Evolutionary conservation across 2,329 filamentous ascomycete species (phyloP), one percentile per base, ranked within the genome.

Genomic region (Neospermospora avenae): DNA sequence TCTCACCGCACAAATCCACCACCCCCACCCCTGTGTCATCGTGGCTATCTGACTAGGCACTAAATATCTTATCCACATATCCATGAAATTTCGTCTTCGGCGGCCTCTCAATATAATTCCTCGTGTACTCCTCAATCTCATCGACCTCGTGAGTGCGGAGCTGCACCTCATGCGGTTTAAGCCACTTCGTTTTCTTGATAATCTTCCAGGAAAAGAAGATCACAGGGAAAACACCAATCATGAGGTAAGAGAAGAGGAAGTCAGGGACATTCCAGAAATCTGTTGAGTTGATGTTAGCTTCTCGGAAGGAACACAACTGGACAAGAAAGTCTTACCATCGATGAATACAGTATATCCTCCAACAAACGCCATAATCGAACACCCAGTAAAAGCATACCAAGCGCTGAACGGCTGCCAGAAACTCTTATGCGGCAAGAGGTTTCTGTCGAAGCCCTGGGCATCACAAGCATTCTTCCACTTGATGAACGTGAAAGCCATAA

Each of bases 181-280:
- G 67, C 67, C 77, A 78, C 63, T 81, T 83, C 0, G 84, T 85
- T 67, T 76, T 78, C 69, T 86, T 82, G 56, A 81, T 48, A 0
- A 85, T 14, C 71, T 88, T 89, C 83, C 85, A 88, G 1, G 77
- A 79, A 1, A 85, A 42, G 67, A 81, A 87, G 11, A 88, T 74
- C 2, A 84, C 65, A 0, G 82, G 84, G 66, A 86, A 86, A 13
- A 87, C 69, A 11, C 78, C 80, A 56, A 87, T 79, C 81, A 86
- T 87, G 44, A 81, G 79, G 70, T 44, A 79, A 48, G 80, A 83
- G 69, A 86, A 86, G 55, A 87, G 73, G 69, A 88, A 88, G 0
- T 79, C 82, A 2, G 83, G 78, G 4, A 86, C 72, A 62, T 82
- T 77, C 85, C 85, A 88, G 1, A 52, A 58, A 37, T 58, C 46